phyloP scores from a whole-genome alignment of 495 filamentous ascomycete genomes.

The Trichoderma virens region DNA sequence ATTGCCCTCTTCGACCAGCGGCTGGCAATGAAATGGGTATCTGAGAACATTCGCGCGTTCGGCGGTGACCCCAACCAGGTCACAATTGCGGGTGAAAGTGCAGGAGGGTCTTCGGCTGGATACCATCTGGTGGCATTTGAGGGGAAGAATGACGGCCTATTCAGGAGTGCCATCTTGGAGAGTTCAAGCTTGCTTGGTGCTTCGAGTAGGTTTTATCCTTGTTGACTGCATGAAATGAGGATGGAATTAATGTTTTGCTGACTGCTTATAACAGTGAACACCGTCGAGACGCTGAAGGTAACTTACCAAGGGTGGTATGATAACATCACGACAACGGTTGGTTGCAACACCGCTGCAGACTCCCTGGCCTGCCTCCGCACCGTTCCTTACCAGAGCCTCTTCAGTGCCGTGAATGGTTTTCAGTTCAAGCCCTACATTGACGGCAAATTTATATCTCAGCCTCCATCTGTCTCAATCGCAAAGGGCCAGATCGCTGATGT shows the following conservation, averaged over 20 bases:
- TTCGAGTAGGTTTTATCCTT: not conserved
- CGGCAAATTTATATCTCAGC: not conserved
- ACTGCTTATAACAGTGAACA: conserved; percentile 4
- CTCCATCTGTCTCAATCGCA: not conserved
- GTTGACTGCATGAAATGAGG: not conserved
- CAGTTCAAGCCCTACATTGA: conserved; percentile 3
- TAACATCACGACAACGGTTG: not conserved
- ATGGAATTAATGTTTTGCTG: not conserved
- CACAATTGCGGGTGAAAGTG: conserved; percentile 58
- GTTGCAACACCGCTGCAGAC: not conserved
- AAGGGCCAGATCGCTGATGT: not conserved
- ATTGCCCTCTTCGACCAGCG: conserved; percentile 37
- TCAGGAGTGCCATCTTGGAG: conserved; percentile 38
- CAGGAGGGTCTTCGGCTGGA: conserved; percentile 51
- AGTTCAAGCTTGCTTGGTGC: conserved; percentile 11
- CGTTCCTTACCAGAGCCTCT: not conserved
- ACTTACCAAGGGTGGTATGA: conserved; percentile 9
- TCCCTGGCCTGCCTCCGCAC: conserved; percentile 1
- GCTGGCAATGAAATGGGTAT: conserved; percentile 55
- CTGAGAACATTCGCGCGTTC: conserved; percentile 58
- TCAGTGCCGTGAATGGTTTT: not conserved
- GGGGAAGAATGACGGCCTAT: conserved; percentile 32
- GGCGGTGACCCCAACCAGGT: conserved; percentile 53
- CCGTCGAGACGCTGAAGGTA: conserved; percentile 7
- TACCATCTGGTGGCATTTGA: conserved; percentile 11